Evolutionary conservation across 495 filamentous ascomycete species (phyloP).

Genomic region (Aspergillus heteromorphus): DNA sequence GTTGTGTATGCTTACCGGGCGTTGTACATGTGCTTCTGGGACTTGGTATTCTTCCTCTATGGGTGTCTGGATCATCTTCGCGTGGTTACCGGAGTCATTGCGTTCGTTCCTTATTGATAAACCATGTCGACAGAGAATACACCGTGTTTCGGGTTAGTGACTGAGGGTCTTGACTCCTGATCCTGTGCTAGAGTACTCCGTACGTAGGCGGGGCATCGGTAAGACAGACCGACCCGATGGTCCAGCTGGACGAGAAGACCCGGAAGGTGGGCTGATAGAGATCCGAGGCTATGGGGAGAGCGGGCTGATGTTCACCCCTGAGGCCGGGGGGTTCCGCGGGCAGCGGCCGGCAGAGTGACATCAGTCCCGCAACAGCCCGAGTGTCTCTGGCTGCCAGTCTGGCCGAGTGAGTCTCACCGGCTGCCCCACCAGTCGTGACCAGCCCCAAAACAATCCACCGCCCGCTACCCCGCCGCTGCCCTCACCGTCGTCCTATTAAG

Average conservation of each 20-base stretch:
- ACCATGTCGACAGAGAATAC: no score
- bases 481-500: conserved; percentile 17
- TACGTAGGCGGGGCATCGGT: not conserved
- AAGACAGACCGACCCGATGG: not conserved
- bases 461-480: conserved; percentile 21
- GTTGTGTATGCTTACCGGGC: conserved; percentile 12
- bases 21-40: conserved; percentile 9
- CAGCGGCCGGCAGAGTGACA: conserved; percentile 33
- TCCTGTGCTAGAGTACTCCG: no score
- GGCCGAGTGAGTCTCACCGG: conserved; percentile 28
- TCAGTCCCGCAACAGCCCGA: conserved; percentile 49
- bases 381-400: conserved; percentile 3
- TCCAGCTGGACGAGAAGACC: not conserved
- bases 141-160: no score
- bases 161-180: no score
- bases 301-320: conserved; percentile 11
- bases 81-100: not conserved
- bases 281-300: conserved; percentile 36
- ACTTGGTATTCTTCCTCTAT: conserved; percentile 1
- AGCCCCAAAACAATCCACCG: conserved; percentile 10
- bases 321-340: conserved; percentile 33
- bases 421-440: conserved; percentile 30
- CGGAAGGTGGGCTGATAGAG: not conserved
- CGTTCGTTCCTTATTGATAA: no score
- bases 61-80: conserved; percentile 6